Evolutionary conservation across 2,329 filamentous ascomycete genomes (phyloP), one percentile per base, ranked within the genome.

Genomic region (Remersonia thermophila): DNA sequence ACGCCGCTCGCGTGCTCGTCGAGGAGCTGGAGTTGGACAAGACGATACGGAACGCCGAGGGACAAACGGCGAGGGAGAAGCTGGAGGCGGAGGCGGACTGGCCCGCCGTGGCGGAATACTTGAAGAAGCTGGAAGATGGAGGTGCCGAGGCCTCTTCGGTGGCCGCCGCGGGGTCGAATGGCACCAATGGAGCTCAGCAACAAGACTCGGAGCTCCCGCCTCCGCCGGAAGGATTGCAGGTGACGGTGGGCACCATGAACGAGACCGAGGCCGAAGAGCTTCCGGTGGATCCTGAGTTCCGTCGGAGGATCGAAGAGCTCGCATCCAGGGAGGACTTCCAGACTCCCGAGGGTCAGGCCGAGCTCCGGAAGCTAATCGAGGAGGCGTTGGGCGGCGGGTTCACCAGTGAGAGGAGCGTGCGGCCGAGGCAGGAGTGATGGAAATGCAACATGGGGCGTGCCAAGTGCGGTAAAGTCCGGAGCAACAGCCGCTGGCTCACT

Each of bases 301-400:
- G 80, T 52, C 69, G 80, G 47, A 71, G 83, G 36, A 96, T 98
- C 52, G 86, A 96, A 51, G 82, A 94, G 58, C 62, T 98, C 41
- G 87, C 91, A 2, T 71, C 79, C 26, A 70, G 85, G 28, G 77
- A 81, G 16, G 86, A 96, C 52, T 93, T 95, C 51, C 68, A 89
- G 49, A 80, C 77, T 4, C 77, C 83, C 36, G 75, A 80, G 41
- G 83, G 82, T 3, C 91, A 98, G 59, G 71, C 70, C 15, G 77
- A 87, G 53, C 60, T 98, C 51, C 72, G 86, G 41, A 70, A 74
- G 46, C 62, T 98, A 41, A 77, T 98, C 5, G 73, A 80, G 46
- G 85, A 95, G 50, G 86, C 83, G 2, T 65, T 98, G 13, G 61
- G 69, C 16, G 83, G 77, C 1, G 72, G 68, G 16, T 56, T 77